These are phyloP conservation scores for Xylariaceae sp. DNA, from an alignment of 2,329 filamentous ascomycete genomes.

Conservation along the genomic window DNA sequence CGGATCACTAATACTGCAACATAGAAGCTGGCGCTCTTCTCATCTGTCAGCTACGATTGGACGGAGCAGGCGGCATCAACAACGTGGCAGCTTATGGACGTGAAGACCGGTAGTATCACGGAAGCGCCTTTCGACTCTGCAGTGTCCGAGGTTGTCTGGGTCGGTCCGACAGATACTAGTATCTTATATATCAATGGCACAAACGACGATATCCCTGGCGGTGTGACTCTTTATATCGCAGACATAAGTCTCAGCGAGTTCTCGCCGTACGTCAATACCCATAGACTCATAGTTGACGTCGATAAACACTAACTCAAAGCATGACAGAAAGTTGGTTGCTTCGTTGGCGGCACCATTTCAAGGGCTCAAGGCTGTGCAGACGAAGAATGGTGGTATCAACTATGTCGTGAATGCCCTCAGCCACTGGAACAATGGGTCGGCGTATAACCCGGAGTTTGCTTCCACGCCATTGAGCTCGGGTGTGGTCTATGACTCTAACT, in stretches of 20 bases:
- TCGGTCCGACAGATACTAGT: slow-evolving; percentile 9
- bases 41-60: slow-evolving; percentile 13
- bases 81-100: slow-evolving; percentile 13
- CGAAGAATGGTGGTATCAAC: slow-evolving; percentile 13
- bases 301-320: slow-evolving; percentile 3
- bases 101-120: slow-evolving; percentile 7
- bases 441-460: slow-evolving; percentile 9
- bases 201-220: slow-evolving; percentile 9
- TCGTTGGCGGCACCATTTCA: slow-evolving; percentile 12
- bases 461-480: slow-evolving; percentile 5
- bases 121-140: slow-evolving; percentile 12
- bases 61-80: slow-evolving; percentile 4
- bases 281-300: not conserved
- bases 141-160: slow-evolving; percentile 13
- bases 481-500: slow-evolving; percentile 10
- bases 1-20: not conserved
- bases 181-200: slow-evolving; percentile 15
- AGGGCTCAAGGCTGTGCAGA: slow-evolving; percentile 12
- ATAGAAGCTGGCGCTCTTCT: slow-evolving; percentile 12
- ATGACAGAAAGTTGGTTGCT: slow-evolving; percentile 10
- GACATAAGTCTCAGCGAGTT: slow-evolving; percentile 11
- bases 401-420: slow-evolving; percentile 14
- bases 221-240: slow-evolving; percentile 13
- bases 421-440: slow-evolving; percentile 10
- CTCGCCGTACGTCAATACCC: slow-evolving; percentile 9